These are phyloP conservation scores for Cutaneotrichosporon sp. DNA, from an alignment of 1,284 basidiomycete genomes.

Conservation along the genomic window DNA sequence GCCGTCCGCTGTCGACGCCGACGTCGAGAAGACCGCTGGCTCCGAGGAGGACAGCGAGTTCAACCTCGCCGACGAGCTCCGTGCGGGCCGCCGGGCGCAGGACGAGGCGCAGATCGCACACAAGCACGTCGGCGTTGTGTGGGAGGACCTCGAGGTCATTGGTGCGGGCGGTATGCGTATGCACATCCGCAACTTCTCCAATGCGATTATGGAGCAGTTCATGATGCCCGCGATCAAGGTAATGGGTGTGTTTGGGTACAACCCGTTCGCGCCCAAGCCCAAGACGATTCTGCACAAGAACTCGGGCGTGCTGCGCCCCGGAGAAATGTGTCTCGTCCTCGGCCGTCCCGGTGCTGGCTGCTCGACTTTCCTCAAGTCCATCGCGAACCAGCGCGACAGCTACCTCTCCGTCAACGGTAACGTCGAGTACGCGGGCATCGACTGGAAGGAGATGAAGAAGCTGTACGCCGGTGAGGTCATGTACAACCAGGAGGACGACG, in stretches of 20 bases:
- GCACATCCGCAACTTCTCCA: conserved; percentile 55
- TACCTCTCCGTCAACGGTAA: conserved; percentile 53
- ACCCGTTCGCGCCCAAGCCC: conserved; percentile 34
- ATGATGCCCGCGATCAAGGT: conserved; percentile 45
- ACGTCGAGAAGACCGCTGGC: conserved; percentile 32
- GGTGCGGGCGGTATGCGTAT: conserved; percentile 65
- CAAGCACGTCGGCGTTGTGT: conserved; percentile 67
- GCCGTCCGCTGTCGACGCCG: conserved; percentile 20
- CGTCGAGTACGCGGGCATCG: conserved; percentile 57
- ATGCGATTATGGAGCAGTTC: conserved; percentile 51
- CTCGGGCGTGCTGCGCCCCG: conserved; percentile 67
- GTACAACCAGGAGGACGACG: conserved; percentile 68
- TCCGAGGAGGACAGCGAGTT: conserved; percentile 34
- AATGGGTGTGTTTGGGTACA: conserved; percentile 16
- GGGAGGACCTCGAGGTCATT: conserved; percentile 57
- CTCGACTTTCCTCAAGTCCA: conserved; percentile 53
- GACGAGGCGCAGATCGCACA: conserved; percentile 69
- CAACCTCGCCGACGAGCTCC: conserved; percentile 64
- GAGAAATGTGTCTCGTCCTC: conserved; percentile 56
- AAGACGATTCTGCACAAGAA: conserved; percentile 56
- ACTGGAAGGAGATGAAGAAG: conserved; percentile 52
- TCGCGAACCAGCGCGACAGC: conserved; percentile 55
- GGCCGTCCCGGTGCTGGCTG: conserved; percentile 52
- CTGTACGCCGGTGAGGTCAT: conserved; percentile 56
- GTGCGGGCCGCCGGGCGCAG: conserved; percentile 61